Base-by-base conservation (phyloP, 2,329 filamentous ascomycete species). In the Cladosporium sp. region DNA sequence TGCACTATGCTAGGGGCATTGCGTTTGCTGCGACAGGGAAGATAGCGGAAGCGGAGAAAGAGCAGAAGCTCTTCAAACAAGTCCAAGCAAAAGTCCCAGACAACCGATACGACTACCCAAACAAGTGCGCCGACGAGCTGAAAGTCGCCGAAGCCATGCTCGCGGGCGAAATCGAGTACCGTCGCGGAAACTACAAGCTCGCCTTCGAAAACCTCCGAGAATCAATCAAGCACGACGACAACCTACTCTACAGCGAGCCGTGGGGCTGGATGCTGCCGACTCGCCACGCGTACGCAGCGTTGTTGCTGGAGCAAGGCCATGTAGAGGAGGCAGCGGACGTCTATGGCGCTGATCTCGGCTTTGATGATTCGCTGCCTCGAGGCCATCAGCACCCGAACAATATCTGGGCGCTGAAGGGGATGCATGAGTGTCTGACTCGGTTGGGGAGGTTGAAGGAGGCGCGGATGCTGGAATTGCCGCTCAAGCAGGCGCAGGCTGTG, bases 261-360 rank as follows among this genome's bases (percentile, higher is more conserved):
- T 91, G 89, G 89, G 89, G 88, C 0, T 92, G 89, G 89, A 91
- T 92, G 89, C 88, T 91, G 71, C 89, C 89, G 0, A 84, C 86
- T 0, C 81, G 89, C 1, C 90, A 92, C 74, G 89, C 89, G 0
- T 87, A 87, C 43, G 89, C 86, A 0, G 89, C 89, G 0, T 78
- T 92, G 3, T 73, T 91, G 23, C 79, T 91, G 1, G 90, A 92
- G 72, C 88, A 89, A 71, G 85, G 84, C 0, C 58, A 56, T 25
- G 67, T 79, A 5, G 73, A 77, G 62, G 76, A 80, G 60, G 79
- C 79, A 6, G 71, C 73, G 16, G 69, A 71, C 10, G 75, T 75
- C 13, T 80, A 80, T 53, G 74, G 70, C 18, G 79, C 76, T 7
- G 79, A 81, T 70, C 70, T 81, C 16, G 79, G 79, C 0, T 73